Evolutionary conservation across 2,329 filamentous ascomycete genomes (phyloP).

Genomic region (Paraphoma chrysanthemicola): DNA sequence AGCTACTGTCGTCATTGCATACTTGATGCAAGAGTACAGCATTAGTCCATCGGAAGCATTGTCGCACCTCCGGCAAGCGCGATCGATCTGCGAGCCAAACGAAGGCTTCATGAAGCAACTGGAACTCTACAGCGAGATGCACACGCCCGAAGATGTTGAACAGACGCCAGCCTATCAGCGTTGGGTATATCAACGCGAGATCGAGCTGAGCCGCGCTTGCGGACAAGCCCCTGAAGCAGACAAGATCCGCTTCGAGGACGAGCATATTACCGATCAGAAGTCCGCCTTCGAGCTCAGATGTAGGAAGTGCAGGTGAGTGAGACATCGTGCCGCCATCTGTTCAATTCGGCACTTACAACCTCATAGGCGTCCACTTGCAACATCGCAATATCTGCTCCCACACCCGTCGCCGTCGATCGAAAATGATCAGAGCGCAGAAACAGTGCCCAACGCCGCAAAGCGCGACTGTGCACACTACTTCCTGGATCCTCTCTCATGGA

Average conservation of each 20-base stretch:
- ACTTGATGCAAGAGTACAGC: slow-evolving; percentile 69
- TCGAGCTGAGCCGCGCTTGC: slow-evolving; percentile 72
- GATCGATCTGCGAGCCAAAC: slow-evolving; percentile 87
- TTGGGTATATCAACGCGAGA: slow-evolving; percentile 72
- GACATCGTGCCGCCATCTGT: slow-evolving; percentile 11
- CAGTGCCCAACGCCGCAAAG: slow-evolving; percentile 16
- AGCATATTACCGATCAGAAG: slow-evolving; percentile 53
- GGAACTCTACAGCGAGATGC: slow-evolving; percentile 85
- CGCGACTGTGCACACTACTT: slow-evolving; percentile 82
- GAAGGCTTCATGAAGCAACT: slow-evolving; percentile 90
- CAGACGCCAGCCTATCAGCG: slow-evolving; percentile 80
- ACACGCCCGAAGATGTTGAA: slow-evolving; percentile 73
- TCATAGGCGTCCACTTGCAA: slow-evolving; percentile 65
- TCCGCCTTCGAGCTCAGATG: slow-evolving; percentile 74
- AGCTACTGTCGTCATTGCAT: slow-evolving; percentile 82
- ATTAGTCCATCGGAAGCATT: slow-evolving; percentile 70
- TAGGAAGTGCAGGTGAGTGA: slow-evolving; percentile 81
- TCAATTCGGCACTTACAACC: slow-evolving; percentile 34
- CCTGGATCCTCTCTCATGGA: slow-evolving; percentile 92
- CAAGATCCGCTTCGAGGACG: slow-evolving; percentile 83
- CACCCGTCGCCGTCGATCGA: slow-evolving; percentile 57
- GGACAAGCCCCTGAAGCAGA: slow-evolving; percentile 79
- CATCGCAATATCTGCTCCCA: slow-evolving; percentile 70
- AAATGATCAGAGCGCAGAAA: slow-evolving; percentile 17
- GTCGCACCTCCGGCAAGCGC: slow-evolving; percentile 69